These are phyloP conservation scores for Aureobasidium zeae DNA, from an alignment of 2,329 filamentous ascomycete genomes.

Conservation along the genomic window DNA sequence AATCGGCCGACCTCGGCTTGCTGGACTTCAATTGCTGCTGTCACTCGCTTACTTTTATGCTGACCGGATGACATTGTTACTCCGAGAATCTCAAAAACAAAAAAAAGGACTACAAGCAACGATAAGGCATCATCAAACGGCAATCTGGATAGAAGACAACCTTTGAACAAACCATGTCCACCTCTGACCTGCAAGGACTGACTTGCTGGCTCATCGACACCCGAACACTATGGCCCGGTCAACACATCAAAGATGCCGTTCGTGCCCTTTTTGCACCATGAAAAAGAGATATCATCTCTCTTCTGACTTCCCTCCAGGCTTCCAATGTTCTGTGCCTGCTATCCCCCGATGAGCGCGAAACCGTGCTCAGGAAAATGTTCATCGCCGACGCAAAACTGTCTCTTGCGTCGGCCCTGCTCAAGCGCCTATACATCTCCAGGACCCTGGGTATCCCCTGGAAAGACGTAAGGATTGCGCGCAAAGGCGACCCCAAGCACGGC, in stretches of 20 bases:
- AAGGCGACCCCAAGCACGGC: constrained; percentile 42
- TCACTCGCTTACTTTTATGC: too few species aligned
- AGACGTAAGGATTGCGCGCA: constrained; percentile 46
- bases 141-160: neutral
- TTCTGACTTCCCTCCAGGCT: constrained; percentile 28
- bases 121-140: neutral
- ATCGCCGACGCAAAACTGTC: constrained; percentile 60
- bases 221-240: constrained; percentile 38
- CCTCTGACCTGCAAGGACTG: constrained; percentile 19
- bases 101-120: neutral
- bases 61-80: neutral
- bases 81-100: neutral
- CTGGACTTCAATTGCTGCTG: too few species aligned
- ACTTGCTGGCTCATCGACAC: constrained; percentile 44
- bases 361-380: constrained; percentile 44
- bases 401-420: constrained; percentile 62
- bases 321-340: constrained; percentile 35
- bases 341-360: constrained; percentile 44
- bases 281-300: neutral
- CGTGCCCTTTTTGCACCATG: constrained; percentile 17
- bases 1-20: neutral
- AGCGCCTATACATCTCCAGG: constrained; percentile 58
- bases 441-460: constrained; percentile 53
- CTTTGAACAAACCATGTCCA: neutral
- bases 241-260: constrained; percentile 34